phyloP scores from a whole-genome alignment of 164 flowering plant species.

The Sedum album region DNA sequence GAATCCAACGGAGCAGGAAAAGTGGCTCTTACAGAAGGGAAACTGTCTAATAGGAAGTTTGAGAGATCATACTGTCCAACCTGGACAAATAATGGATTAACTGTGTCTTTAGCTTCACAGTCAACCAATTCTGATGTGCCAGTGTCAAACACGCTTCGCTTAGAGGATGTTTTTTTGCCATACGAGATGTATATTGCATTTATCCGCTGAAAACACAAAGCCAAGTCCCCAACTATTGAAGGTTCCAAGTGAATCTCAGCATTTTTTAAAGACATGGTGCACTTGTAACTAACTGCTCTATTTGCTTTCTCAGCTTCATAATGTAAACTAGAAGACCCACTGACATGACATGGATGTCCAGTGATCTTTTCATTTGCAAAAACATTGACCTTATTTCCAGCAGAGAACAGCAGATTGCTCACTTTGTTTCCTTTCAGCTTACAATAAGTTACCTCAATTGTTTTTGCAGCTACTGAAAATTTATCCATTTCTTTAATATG shows the following conservation, averaged over 20 bases:
- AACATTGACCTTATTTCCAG: slow-evolving; percentile 22
- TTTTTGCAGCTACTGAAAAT: slow-evolving; percentile 28
- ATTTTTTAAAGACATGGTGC: slow-evolving; percentile 31
- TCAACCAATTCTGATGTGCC: neutral
- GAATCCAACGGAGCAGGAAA: slow-evolving; percentile 32
- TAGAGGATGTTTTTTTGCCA: slow-evolving; percentile 16
- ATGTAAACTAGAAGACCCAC: slow-evolving; percentile 42
- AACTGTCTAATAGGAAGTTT: slow-evolving; percentile 38
- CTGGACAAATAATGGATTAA: slow-evolving; percentile 21
- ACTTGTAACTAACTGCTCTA: slow-evolving; percentile 18
- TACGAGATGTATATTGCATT: slow-evolving; percentile 15
- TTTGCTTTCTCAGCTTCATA: slow-evolving; percentile 27
- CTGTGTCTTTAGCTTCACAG: neutral
- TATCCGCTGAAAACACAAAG: slow-evolving; percentile 35
- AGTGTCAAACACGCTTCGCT: slow-evolving; percentile 10
- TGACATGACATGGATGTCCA: slow-evolving; percentile 14
- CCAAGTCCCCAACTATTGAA: slow-evolving; percentile 33
- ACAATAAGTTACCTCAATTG: slow-evolving; percentile 25
- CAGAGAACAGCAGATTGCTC: slow-evolving; percentile 30
- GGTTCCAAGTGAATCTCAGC: slow-evolving; percentile 77
- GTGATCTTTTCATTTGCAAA: slow-evolving; percentile 17
- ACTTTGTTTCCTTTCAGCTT: slow-evolving; percentile 15
- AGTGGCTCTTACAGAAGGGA: slow-evolving; percentile 52
- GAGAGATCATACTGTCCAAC: slow-evolving; percentile 29
- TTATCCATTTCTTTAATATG: slow-evolving; percentile 18